Percentiles rank a stretch among this genome's conserved stretches.
These are phyloP conservation scores for Periconia digitata DNA, from an alignment of 2,329 filamentous ascomycete species.

Conservation along the genomic window DNA sequence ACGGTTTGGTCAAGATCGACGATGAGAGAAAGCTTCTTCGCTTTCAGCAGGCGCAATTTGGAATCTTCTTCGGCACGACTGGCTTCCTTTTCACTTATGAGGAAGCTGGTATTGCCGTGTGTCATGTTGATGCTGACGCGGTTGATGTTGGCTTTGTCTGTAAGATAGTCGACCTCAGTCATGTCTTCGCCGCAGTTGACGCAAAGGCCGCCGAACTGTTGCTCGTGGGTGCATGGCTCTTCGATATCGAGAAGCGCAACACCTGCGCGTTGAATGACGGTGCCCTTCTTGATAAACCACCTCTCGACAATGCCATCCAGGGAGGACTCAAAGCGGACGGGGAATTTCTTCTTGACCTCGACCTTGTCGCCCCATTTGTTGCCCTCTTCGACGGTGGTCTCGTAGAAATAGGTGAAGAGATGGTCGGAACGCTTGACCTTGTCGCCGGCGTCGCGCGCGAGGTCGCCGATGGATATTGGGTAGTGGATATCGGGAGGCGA, in stretches of 20 bases:
- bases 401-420: slow-evolving; percentile 86
- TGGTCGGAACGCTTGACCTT: slow-evolving; percentile 73
- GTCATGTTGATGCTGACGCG: slow-evolving; percentile 94
- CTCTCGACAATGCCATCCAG: slow-evolving; percentile 75
- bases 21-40: slow-evolving; percentile 85
- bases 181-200: slow-evolving; percentile 94
- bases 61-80: slow-evolving; percentile 80
- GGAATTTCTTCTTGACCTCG: slow-evolving; percentile 69
- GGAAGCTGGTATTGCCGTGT: slow-evolving; percentile 85
- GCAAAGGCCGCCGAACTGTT: slow-evolving; percentile 90
- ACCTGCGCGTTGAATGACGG: slow-evolving; percentile 58
- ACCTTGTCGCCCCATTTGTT: slow-evolving; percentile 74
- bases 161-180: slow-evolving; percentile 85
- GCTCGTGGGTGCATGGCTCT: slow-evolving; percentile 86
- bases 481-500: slow-evolving; percentile 69
- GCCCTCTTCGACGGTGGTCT: slow-evolving; percentile 67
- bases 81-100: slow-evolving; percentile 81
- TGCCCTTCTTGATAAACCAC: slow-evolving; percentile 72
- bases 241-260: slow-evolving; percentile 72
- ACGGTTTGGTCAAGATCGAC: slow-evolving; percentile 98
- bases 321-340: slow-evolving; percentile 79
- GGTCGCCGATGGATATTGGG: slow-evolving; percentile 86
- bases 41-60: slow-evolving; percentile 77
- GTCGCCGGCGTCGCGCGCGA: slow-evolving; percentile 77
- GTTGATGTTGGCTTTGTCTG: slow-evolving; percentile 73